Evolutionary conservation across 2,329 filamentous ascomycete species (phyloP).

Genomic region (Fusarium pseudocircinatum): DNA sequence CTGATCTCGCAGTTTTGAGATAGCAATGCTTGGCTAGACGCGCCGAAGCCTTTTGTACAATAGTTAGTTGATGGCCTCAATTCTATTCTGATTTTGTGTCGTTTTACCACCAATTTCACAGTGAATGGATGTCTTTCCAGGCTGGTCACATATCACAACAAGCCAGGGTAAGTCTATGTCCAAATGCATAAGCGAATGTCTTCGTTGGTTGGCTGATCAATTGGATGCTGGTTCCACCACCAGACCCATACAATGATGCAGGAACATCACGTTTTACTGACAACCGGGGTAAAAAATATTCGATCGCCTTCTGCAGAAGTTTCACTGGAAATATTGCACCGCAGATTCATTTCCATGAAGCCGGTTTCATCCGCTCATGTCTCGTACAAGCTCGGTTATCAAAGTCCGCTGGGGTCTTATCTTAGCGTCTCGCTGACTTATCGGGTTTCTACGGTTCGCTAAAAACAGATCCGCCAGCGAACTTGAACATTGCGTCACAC

Average conservation of each 20-base stretch:
- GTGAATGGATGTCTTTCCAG: accelerated
- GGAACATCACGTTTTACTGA: neutral
- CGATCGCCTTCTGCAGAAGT: neutral
- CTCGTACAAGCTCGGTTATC: neutral
- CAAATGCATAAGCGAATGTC: no score
- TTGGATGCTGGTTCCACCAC: neutral
- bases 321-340: neutral
- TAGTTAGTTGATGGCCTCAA: neutral
- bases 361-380: constrained; percentile 7
- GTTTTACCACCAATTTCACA: no score
- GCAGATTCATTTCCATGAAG: neutral
- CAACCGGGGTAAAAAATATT: no score
- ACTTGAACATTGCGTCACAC: constrained; percentile 19
- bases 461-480: neutral
- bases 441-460: constrained; percentile 3
- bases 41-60: accelerated
- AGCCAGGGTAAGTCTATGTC: neutral
- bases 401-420: neutral
- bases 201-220: neutral
- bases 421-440: neutral
- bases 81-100: no score
- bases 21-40: accelerated
- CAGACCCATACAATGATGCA: neutral
- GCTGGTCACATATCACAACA: neutral
- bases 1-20: neutral